Evolutionary conservation across 495 filamentous ascomycete genomes (phyloP).

Genomic region (Penicillium argentinense): DNA sequence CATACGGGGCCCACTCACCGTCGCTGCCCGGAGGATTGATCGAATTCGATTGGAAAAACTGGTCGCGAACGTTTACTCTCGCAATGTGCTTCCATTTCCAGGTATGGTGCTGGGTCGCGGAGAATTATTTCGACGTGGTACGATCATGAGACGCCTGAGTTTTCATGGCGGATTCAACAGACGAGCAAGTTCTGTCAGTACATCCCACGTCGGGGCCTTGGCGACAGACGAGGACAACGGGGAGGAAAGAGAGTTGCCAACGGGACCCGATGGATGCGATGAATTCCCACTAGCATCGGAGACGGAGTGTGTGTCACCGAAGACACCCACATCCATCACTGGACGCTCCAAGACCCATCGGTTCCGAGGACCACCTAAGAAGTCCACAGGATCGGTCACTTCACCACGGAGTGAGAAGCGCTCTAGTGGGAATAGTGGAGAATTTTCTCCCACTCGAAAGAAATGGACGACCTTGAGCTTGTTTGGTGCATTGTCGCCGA

Average conservation of each 20-base stretch:
- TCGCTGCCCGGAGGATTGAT: constrained; percentile 69
- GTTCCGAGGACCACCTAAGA: constrained; percentile 15
- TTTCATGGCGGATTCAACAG: constrained; percentile 29
- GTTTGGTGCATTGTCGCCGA: constrained; percentile 22
- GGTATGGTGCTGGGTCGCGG: constrained; percentile 70
- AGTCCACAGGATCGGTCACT: constrained; percentile 6
- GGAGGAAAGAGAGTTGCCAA: constrained; percentile 14
- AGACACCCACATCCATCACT: constrained; percentile 14
- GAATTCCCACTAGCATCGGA: constrained; percentile 8
- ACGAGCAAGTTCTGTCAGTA: constrained; percentile 34
- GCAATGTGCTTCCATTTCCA: constrained; percentile 80
- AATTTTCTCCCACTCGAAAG: constrained; percentile 21
- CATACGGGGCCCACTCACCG: constrained; percentile 18
- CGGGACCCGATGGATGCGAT: constrained; percentile 10
- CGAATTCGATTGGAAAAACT: constrained; percentile 73
- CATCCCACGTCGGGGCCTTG: constrained; percentile 9
- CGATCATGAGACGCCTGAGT: constrained; percentile 82
- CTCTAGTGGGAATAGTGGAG: constrained; percentile 13
- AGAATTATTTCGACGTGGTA: constrained; percentile 63
- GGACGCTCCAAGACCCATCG: constrained; percentile 20
- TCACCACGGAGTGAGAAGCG: constrained; percentile 23
- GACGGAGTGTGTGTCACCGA: constrained; percentile 13
- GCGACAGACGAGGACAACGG: constrained; percentile 16
- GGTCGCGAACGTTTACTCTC: constrained; percentile 80
- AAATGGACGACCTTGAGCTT: constrained; percentile 25